Evolutionary conservation across 2,329 filamentous ascomycete genomes (phyloP).

Genomic region (Coleophoma crateriformis): DNA sequence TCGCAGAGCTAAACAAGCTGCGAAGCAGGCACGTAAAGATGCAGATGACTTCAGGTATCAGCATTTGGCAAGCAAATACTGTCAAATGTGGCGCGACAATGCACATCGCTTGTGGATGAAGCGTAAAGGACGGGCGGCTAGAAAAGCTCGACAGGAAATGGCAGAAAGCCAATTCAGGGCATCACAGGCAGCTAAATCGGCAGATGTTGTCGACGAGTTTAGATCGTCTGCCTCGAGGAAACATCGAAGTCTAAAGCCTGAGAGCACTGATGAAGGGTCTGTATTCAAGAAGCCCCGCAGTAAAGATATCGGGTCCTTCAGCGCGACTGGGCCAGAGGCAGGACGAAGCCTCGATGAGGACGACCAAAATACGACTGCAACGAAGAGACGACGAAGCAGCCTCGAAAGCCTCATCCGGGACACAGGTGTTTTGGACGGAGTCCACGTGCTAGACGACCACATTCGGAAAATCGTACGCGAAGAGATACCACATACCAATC

Average conservation of each 20-base stretch:
- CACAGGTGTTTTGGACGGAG: conserved; percentile 18
- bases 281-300: not conserved
- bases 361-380: conserved; percentile 7
- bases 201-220: conserved; percentile 25
- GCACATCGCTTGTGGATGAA: conserved; percentile 17
- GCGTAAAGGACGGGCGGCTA: conserved; percentile 22
- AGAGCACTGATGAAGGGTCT: not conserved
- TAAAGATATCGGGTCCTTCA: not conserved
- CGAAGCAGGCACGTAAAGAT: conserved; percentile 12
- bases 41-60: conserved; percentile 20
- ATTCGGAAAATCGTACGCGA: conserved; percentile 13
- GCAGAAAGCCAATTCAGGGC: conserved; percentile 19
- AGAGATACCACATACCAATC: conserved; percentile 1
- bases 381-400: conserved; percentile 12
- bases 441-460: conserved; percentile 13
- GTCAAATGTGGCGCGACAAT: conserved; percentile 19
- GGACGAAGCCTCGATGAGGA: not conserved
- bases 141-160: conserved; percentile 20
- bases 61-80: conserved; percentile 23
- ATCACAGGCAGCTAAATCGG: conserved; percentile 16
- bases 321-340: not conserved
- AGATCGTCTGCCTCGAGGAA: conserved; percentile 15
- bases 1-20: conserved; percentile 11
- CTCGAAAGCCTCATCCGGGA: conserved; percentile 20
- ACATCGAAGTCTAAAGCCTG: conserved; percentile 4